Percentiles rank a stretch among this genome's conserved stretches.
Evolutionary conservation across 345 rosid genomes (phyloP).

Genomic region (Pugionium cornutum): DNA sequence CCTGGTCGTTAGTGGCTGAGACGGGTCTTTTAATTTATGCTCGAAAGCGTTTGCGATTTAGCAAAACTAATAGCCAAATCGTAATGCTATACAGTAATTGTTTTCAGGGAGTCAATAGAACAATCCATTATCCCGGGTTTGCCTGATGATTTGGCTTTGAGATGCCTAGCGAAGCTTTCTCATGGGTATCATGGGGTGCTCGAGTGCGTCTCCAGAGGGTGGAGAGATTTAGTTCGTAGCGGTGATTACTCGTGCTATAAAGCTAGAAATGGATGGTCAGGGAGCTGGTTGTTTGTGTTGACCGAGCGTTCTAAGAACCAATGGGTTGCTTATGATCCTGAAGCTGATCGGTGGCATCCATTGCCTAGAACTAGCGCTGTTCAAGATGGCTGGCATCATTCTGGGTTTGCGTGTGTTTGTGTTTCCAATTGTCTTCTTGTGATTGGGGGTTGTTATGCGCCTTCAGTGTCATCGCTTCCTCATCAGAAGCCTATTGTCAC

Average conservation of each 20-base stretch:
- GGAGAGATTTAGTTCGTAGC: conserved; percentile 71
- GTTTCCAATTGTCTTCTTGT: conserved; percentile 58
- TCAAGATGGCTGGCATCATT: conserved; percentile 50
- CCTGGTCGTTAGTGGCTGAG: background rate
- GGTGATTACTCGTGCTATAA: conserved; percentile 54
- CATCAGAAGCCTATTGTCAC: conserved; percentile 52
- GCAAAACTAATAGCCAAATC: conserved; percentile 13
- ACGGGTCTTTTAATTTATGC: background rate
- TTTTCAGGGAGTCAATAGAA: conserved; percentile 50
- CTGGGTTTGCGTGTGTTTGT: conserved; percentile 77
- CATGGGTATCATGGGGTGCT: conserved; percentile 72
- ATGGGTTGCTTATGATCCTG: conserved; percentile 86
- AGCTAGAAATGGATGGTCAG: conserved; percentile 67
- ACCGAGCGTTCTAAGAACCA: conserved; percentile 62
- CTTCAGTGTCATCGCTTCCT: conserved; percentile 45
- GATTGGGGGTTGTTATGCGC: conserved; percentile 72
- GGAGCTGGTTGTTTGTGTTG: conserved; percentile 78
- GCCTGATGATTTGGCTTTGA: conserved; percentile 77
- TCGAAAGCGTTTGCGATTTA: background rate
- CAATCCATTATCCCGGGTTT: conserved; percentile 67
- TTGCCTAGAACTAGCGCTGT: conserved; percentile 51
- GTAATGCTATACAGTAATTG: background rate
- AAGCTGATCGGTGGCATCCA: conserved; percentile 82
- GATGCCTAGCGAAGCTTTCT: conserved; percentile 69
- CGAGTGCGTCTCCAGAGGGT: conserved; percentile 64